These are phyloP conservation scores for Neostapfia colusana DNA, from an alignment of 176 grass and related monocot genomes.

Conservation along the genomic window DNA sequence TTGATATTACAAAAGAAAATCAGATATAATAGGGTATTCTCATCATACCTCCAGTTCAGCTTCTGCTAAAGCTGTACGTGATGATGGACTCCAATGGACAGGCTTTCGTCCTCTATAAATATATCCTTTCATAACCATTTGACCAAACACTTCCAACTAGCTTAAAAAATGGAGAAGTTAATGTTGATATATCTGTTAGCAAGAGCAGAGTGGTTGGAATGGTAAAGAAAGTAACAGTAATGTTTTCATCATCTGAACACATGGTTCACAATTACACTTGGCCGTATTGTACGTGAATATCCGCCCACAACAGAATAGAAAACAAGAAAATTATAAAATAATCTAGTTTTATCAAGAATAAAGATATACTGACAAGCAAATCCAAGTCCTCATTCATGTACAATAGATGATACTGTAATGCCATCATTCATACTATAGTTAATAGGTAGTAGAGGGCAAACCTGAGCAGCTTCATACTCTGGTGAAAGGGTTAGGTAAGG, in stretches of 20 bases:
- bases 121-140: constrained; percentile 93
- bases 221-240: background rate
- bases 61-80: constrained; percentile 89
- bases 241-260: background rate
- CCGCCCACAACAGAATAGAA: constrained; percentile 12
- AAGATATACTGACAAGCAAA: constrained; percentile 21
- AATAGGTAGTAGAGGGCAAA: constrained; percentile 41
- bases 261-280: background rate
- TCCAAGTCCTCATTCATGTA: constrained; percentile 8
- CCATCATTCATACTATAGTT: constrained; percentile 7
- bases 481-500: constrained; percentile 90
- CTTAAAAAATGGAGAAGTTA: constrained; percentile 37
- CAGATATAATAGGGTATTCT: constrained; percentile 1
- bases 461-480: constrained; percentile 99
- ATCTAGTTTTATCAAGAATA: background rate
- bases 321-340: background rate
- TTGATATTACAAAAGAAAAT: constrained; percentile 19
- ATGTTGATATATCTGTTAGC: constrained; percentile 27
- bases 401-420: constrained; percentile 22
- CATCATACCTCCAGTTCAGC: constrained; percentile 89
- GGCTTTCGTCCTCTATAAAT: constrained; percentile 95
- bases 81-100: constrained; percentile 96
- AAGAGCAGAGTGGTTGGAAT: constrained; percentile 16
- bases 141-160: constrained; percentile 90
- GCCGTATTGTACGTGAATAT: background rate